These are phyloP conservation scores for Danielia reshetovae DNA, from an alignment of 805 yeast species.

Conservation along the genomic window DNA sequence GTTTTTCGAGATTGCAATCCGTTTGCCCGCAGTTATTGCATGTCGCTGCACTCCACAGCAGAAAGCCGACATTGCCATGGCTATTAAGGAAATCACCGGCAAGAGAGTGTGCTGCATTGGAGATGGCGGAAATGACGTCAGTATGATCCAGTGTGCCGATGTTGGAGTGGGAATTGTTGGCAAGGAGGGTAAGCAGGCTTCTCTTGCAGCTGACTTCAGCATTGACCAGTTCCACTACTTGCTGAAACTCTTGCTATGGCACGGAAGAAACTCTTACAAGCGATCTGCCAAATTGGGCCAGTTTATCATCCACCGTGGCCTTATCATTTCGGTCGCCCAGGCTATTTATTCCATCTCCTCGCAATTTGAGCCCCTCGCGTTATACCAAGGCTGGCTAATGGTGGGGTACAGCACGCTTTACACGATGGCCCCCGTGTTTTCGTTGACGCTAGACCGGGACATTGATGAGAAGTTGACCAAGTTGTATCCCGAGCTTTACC, in stretches of 20 bases:
- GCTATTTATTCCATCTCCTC: conserved; percentile 88
- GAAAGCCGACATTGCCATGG: conserved; percentile 88
- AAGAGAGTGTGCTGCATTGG: conserved; percentile 97
- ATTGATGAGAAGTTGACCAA: conserved; percentile 85
- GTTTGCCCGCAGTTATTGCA: conserved; percentile 91
- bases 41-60: conserved; percentile 99
- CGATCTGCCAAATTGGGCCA: conserved; percentile 93
- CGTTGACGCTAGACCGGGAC: conserved; percentile 86
- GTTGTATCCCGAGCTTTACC: conserved; percentile 90
- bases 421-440: conserved; percentile 98
- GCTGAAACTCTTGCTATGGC: conserved; percentile 89
- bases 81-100: conserved; percentile 74
- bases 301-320: conserved; percentile 94
- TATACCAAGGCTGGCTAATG: conserved; percentile 96
- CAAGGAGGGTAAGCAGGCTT: conserved; percentile 96
- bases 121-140: conserved; percentile 98
- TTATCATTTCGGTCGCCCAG: conserved; percentile 90
- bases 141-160: conserved; percentile 98
- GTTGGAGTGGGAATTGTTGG: conserved; percentile 99
- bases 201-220: conserved; percentile 95
- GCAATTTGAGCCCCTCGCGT: conserved; percentile 86
- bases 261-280: conserved; percentile 95
- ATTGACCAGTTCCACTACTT: conserved; percentile 87
- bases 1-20: conserved; percentile 73
- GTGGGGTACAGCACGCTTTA: conserved; percentile 97